Percentiles rank a stretch among this genome's conserved stretches.
Evolutionary conservation across 2,329 filamentous ascomycete genomes (phyloP).

Genomic region (Hypoxylon sp.): DNA sequence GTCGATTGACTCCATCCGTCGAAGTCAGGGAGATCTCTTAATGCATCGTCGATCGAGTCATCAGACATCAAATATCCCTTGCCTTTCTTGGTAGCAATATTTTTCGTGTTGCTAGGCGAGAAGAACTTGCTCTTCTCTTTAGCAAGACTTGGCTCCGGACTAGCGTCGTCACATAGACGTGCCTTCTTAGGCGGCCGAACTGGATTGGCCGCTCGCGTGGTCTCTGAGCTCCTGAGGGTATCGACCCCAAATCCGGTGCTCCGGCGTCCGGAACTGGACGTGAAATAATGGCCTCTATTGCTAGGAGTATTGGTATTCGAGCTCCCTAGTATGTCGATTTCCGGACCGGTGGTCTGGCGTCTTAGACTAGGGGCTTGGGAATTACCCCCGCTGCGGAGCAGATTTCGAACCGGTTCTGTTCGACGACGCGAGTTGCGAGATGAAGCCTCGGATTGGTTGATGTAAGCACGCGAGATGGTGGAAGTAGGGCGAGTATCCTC

Average conservation of each 20-base stretch:
- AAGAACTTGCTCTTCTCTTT: conserved; percentile 71
- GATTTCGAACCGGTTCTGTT: conserved; percentile 66
- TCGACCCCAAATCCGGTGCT: conserved; percentile 38
- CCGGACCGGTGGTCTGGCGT: conserved; percentile 47
- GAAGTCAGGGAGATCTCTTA: conserved; percentile 67
- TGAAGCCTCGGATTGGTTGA: conserved; percentile 52
- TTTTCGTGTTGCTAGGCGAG: conserved; percentile 50
- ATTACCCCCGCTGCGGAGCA: conserved; percentile 56
- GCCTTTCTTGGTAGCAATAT: conserved; percentile 53
- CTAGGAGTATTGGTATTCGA: conserved; percentile 62
- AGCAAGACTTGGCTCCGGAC: conserved; percentile 49
- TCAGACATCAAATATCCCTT: conserved; percentile 68
- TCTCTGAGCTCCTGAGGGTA: conserved; percentile 32
- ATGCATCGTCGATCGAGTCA: conserved; percentile 70
- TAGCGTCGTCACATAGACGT: conserved; percentile 65
- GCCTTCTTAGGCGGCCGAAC: conserved; percentile 70
- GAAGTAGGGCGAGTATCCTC: conserved; percentile 53
- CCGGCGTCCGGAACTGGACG: conserved; percentile 50
- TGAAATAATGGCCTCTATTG: conserved; percentile 48
- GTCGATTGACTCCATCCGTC: conserved; percentile 62
- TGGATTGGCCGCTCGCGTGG: conserved; percentile 26
- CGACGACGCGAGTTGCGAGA: conserved; percentile 64
- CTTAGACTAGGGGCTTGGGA: conserved; percentile 51
- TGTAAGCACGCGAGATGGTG: conserved; percentile 51
- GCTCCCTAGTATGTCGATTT: neutral